Percentiles rank a stretch among this genome's conserved stretches.
These are phyloP conservation scores for Pythium dissotocum DNA, from an alignment of 352 stramenopile species.

Conservation along the genomic window DNA sequence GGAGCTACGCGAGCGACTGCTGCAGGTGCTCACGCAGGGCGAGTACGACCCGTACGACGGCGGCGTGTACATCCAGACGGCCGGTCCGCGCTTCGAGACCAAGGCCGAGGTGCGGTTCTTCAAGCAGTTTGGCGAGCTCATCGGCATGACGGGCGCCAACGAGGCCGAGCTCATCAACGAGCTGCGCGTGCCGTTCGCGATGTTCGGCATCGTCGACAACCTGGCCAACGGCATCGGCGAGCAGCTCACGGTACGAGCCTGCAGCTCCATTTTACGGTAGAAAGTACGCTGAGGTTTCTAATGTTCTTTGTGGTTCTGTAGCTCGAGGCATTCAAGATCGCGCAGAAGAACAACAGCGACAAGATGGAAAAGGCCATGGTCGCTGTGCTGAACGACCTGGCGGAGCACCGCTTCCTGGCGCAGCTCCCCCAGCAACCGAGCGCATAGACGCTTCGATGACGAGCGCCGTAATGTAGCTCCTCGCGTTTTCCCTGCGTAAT, in stretches of 20 bases:
- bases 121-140: slow-evolving; percentile 80
- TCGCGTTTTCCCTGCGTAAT: background rate
- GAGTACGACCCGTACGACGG: slow-evolving; percentile 63
- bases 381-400: slow-evolving; percentile 58
- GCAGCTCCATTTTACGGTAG: background rate
- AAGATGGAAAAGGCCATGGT: slow-evolving; percentile 68
- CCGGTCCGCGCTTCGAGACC: slow-evolving; percentile 87
- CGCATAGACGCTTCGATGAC: background rate
- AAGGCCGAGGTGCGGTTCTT: slow-evolving; percentile 91
- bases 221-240: slow-evolving; percentile 84
- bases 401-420: slow-evolving; percentile 28
- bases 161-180: slow-evolving; percentile 88
- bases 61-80: slow-evolving; percentile 86
- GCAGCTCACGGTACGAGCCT: slow-evolving; percentile 53
- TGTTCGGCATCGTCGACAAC: slow-evolving; percentile 90
- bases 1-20: slow-evolving; percentile 47
- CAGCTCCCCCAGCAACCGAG: slow-evolving; percentile 17
- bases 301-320: slow-evolving; percentile 2
- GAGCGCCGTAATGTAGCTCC: background rate
- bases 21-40: slow-evolving; percentile 45
- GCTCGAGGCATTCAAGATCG: slow-evolving; percentile 75
- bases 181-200: slow-evolving; percentile 76
- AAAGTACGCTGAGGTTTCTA: background rate
- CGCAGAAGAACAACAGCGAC: slow-evolving; percentile 73
- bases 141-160: slow-evolving; percentile 89